phyloP scores from a whole-genome alignment of 495 filamentous ascomycete genomes.

The Glonium stellatum region DNA sequence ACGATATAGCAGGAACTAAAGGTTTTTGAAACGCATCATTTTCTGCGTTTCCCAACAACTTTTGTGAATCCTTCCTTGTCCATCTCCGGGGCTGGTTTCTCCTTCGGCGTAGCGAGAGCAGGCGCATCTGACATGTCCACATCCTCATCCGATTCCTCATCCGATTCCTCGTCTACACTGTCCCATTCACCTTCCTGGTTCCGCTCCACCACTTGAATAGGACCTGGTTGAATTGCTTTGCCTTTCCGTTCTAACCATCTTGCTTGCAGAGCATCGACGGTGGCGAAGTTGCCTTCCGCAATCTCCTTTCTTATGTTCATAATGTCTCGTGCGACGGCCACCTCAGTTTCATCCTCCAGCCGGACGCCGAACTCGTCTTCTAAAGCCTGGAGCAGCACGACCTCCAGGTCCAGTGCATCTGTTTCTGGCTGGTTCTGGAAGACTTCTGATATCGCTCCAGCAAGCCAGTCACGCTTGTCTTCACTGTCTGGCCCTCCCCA shows the following conservation, averaged over 20 bases:
- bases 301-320: slow-evolving; percentile 58
- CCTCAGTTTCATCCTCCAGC: slow-evolving; percentile 81
- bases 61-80: slow-evolving; percentile 96
- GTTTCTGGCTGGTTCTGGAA: slow-evolving; percentile 64
- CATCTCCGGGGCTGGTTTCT: slow-evolving; percentile 65
- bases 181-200: slow-evolving; percentile 41
- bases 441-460: slow-evolving; percentile 78
- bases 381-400: slow-evolving; percentile 79
- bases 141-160: slow-evolving; percentile 46
- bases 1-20: too few relatives aligned
- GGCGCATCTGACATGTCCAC: slow-evolving; percentile 63
- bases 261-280: slow-evolving; percentile 61
- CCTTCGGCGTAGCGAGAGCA: slow-evolving; percentile 47
- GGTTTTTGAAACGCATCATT: background rate
- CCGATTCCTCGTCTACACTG: slow-evolving; percentile 38
- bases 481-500: slow-evolving; percentile 81
- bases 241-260: slow-evolving; percentile 54
- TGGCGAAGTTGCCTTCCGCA: slow-evolving; percentile 55
- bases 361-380: slow-evolving; percentile 89
- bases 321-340: slow-evolving; percentile 63
- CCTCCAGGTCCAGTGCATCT: slow-evolving; percentile 76
- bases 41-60: slow-evolving; percentile 66
- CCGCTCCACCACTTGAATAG: slow-evolving; percentile 16
- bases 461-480: slow-evolving; percentile 96
- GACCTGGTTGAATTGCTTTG: slow-evolving; percentile 46